Base-by-base conservation (phyloP, 208 protist genomes). In the Leishmania braziliensis region DNA sequence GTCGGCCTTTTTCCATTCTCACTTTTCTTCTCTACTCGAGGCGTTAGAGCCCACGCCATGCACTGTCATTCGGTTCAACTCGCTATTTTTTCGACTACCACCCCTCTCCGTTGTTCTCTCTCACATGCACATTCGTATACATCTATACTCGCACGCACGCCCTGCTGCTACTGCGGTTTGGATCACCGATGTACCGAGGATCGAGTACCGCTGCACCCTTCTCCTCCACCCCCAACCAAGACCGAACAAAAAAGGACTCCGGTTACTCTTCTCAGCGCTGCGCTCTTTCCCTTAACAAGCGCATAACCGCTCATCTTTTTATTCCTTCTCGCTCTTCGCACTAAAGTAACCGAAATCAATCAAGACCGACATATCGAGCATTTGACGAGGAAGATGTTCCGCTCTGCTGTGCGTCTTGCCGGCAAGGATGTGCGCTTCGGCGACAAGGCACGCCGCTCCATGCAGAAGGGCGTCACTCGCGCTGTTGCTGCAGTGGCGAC, bases 391-490 rank as follows among this genome's bases (percentile, higher is more conserved):
- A 84, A 73, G 6, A 95, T 95, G 92, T 76, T 92, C 74, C 92
- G 90, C 82, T 90, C 77, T 72, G 63, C 83, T 54, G 77, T 92
- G 12, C 86, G 87, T 63, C 82, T 90, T 48, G 82, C 84, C 5
- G 95, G 85, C 71, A 99, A 99, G 92, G 98, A 99, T 33, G 96
- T 99, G 72, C 88, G 93, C 79, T 99, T 99, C 77, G 97, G 97
- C 75, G 86, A 90, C 56, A 91, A 99, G 62, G 98, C 97, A 1
- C 94, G 99, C 82, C 83, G 86, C 26, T 81, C 84, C 29, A 98
- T 99, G 95, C 93, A 99, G 56, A 89, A 92, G 65, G 99, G 99
- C 85, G 99, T 99, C 48, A 93, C 99, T 74, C 95, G 98, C 73
- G 92, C 99, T 26, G 98, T 99, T 16, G 97, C 98, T 14, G 98